Conservation (phyloP, 78 protist genomes). For the Parvularia atlantis region DNA sequence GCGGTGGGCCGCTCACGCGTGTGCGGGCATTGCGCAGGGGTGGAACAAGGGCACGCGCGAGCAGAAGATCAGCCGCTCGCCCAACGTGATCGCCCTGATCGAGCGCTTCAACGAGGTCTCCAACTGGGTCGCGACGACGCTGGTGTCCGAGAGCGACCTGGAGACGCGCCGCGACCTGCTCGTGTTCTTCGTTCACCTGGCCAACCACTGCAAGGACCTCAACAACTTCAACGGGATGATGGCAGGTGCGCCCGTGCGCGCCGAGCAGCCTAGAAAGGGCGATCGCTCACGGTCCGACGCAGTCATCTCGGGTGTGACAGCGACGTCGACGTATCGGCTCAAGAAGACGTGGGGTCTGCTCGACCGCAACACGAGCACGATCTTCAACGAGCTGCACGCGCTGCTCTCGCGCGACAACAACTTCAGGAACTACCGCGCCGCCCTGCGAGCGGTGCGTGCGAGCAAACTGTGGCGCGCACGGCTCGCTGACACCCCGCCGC, state of each 20-base stretch:
- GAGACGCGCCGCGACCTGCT: background rate
- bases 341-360: background rate
- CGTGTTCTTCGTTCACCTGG: background rate
- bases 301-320: conserved; percentile 9
- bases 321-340: conserved; percentile 18
- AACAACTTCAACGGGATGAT: conserved; percentile 11
- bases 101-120: background rate
- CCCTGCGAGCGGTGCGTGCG: background rate
- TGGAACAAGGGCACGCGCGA: no score
- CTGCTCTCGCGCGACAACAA: background rate
- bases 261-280: no score
- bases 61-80: no score
- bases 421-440: background rate
- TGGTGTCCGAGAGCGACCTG: background rate
- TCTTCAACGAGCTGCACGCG: background rate
- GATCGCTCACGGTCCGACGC: no score
- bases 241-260: no score
- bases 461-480: background rate
- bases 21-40: no score
- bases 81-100: background rate
- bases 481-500: no score
- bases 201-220: background rate
- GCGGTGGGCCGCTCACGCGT: background rate
- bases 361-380: background rate
- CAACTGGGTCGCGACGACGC: background rate